A percentile compares a stretch with the other conserved stretches of the same genome.
Evolutionary conservation across 805 yeast genomes (phyloP).

Genomic region (Candida insectalens): DNA sequence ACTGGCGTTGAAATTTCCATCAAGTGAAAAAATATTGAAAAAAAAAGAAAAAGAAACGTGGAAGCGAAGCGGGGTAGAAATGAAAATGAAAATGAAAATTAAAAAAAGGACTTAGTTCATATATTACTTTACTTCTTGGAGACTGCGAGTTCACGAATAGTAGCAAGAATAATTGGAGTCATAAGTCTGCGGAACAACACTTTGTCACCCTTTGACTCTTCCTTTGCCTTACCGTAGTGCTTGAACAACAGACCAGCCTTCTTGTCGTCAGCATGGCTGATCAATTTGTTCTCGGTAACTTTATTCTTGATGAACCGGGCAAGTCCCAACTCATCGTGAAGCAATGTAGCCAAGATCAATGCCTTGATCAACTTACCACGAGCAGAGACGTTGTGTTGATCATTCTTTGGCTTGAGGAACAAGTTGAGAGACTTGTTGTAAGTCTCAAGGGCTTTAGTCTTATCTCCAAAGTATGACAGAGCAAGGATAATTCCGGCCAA

Average conservation of each 20-base stretch:
- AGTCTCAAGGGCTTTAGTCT: slow-evolving; percentile 21
- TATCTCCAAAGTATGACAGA: slow-evolving; percentile 21
- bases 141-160: too few relatives aligned
- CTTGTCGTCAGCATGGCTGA: slow-evolving; percentile 6
- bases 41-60: too few relatives aligned
- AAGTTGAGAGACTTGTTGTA: slow-evolving; percentile 20
- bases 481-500: slow-evolving; percentile 16
- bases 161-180: too few relatives aligned
- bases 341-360: slow-evolving; percentile 16
- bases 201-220: background rate
- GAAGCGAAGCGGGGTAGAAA: too few relatives aligned
- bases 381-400: slow-evolving; percentile 5
- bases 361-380: slow-evolving; percentile 19
- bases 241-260: background rate
- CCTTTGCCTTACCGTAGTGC: background rate
- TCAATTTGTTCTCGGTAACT: slow-evolving; percentile 16
- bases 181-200: too few relatives aligned
- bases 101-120: too few relatives aligned
- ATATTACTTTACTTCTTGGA: too few relatives aligned
- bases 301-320: slow-evolving; percentile 23
- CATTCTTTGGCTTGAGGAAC: slow-evolving; percentile 11
- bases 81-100: too few relatives aligned
- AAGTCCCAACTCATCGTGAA: slow-evolving; percentile 20
- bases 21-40: background rate
- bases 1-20: background rate